phyloP scores from a whole-genome alignment of 805 yeast genomes.

The Teunomyces cretensis region DNA sequence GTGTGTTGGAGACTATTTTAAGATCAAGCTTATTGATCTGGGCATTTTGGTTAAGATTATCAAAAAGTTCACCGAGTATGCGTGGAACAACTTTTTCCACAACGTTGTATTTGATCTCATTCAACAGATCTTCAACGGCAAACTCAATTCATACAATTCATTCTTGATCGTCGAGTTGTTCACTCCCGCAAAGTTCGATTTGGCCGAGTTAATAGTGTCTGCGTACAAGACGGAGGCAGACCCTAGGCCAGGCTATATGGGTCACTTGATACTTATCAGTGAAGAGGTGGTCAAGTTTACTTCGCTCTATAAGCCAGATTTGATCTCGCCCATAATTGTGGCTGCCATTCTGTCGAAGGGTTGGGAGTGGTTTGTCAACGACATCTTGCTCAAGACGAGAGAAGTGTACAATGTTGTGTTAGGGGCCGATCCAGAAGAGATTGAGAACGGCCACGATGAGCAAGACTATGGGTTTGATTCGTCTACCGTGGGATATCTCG shows the following conservation, averaged over 20 bases:
- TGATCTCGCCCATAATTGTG: constrained; percentile 43
- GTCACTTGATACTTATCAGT: constrained; percentile 90
- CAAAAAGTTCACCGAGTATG: constrained; percentile 74
- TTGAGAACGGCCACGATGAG: constrained; percentile 6
- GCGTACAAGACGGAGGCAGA: constrained; percentile 47
- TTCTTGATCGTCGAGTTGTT: constrained; percentile 36
- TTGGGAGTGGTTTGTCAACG: constrained; percentile 54
- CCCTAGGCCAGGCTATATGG: constrained; percentile 89
- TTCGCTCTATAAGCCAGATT: constrained; percentile 57
- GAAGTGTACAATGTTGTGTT: constrained; percentile 57
- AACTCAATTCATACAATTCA: constrained; percentile 79
- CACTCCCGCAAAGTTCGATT: constrained; percentile 40
- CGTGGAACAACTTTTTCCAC: constrained; percentile 97
- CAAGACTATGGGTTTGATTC: constrained; percentile 27
- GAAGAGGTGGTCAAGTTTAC: constrained; percentile 93
- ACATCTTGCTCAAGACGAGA: constrained; percentile 49
- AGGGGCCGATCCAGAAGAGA: constrained; percentile 39
- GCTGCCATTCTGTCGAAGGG: constrained; percentile 30
- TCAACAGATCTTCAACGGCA: constrained; percentile 93
- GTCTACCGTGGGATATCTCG: constrained; percentile 39
- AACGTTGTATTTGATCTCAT: constrained; percentile 95
- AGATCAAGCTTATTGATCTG: constrained; percentile 77
- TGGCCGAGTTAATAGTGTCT: constrained; percentile 27
- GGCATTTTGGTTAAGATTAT: constrained; percentile 67
- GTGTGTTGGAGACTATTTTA: constrained; percentile 84